A percentile compares a stretch with the other conserved stretches of the same genome.
Conservation (phyloP, 768 basidiomycete genomes). For the Lentinula aciculospora region DNA sequence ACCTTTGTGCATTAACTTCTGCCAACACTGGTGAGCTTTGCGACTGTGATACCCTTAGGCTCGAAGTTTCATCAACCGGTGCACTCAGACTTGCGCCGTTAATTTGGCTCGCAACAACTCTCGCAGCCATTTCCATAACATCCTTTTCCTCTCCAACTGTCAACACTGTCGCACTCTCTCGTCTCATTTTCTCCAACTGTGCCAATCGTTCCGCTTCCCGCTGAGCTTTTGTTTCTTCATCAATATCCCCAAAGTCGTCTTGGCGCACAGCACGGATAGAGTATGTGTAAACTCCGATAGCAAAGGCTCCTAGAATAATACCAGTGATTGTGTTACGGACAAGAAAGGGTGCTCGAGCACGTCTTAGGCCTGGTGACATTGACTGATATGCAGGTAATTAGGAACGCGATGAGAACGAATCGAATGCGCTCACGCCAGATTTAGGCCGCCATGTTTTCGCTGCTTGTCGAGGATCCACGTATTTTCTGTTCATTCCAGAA, state of each 20-base stretch:
- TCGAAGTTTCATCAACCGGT: background rate
- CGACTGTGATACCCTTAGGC: background rate
- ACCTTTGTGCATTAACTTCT: background rate
- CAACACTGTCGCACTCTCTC: constrained; percentile 15
- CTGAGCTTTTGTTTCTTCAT: constrained; percentile 61
- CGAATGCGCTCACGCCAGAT: constrained; percentile 34
- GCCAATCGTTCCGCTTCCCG: constrained; percentile 9
- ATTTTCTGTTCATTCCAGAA: constrained; percentile 14
- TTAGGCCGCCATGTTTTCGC: constrained; percentile 48
- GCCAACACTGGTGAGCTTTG: background rate
- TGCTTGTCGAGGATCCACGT: constrained; percentile 35
- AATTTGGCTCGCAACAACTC: constrained; percentile 8
- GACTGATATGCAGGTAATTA: constrained; percentile 25
- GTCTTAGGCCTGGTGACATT: constrained; percentile 83
- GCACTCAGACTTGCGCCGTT: background rate
- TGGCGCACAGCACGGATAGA: constrained; percentile 93
- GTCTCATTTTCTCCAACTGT: constrained; percentile 17
- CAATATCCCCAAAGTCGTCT: constrained; percentile 85
- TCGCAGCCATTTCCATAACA: constrained; percentile 16
- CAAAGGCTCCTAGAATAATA: constrained; percentile 62
- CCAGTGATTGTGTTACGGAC: constrained; percentile 79
- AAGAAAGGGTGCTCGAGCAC: constrained; percentile 83
- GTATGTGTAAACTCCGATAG: constrained; percentile 82
- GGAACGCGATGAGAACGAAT: background rate
- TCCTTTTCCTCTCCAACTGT: constrained; percentile 25